These are phyloP conservation scores for Clathrus columnatus DNA, from an alignment of 768 basidiomycete genomes.

Conservation along the genomic window DNA sequence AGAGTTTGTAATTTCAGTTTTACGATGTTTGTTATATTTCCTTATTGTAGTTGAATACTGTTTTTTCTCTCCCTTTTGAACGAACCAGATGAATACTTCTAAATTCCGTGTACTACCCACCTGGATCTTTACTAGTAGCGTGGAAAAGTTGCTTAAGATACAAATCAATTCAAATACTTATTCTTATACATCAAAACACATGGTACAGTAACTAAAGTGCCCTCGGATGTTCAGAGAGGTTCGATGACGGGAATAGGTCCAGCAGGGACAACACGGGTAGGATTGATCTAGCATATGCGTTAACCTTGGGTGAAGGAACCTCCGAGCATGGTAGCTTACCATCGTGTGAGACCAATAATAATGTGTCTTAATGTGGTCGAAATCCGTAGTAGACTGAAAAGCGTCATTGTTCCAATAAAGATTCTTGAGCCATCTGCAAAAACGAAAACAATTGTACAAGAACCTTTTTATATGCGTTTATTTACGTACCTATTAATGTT, in stretches of 20 bases:
- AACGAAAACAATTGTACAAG: constrained; percentile 2
- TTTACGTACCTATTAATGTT: constrained; percentile 53
- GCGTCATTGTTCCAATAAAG: constrained; percentile 88
- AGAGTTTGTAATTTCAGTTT: neutral
- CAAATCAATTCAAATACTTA: no score
- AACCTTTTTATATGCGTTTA: neutral
- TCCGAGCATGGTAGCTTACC: constrained; percentile 25
- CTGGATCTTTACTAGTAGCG: no score
- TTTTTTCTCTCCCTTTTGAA: neutral
- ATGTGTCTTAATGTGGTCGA: constrained; percentile 77
- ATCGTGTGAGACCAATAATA: constrained; percentile 57
- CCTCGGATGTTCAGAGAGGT: constrained; percentile 33
- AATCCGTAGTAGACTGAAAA: constrained; percentile 82
- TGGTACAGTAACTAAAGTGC: no score
- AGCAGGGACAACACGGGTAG: constrained; percentile 62
- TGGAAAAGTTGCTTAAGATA: no score
- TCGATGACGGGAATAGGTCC: constrained; percentile 67
- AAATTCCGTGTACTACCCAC: no score
- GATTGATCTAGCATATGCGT: constrained; percentile 52
- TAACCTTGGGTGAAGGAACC: constrained; percentile 3
- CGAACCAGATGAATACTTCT: no score
- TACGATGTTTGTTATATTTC: neutral
- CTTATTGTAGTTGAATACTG: no score
- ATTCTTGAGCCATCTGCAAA: constrained; percentile 64
- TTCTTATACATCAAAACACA: no score